phyloP scores from a whole-genome alignment of 805 yeast genomes.

The Scheffersomyces stipitis region DNA sequence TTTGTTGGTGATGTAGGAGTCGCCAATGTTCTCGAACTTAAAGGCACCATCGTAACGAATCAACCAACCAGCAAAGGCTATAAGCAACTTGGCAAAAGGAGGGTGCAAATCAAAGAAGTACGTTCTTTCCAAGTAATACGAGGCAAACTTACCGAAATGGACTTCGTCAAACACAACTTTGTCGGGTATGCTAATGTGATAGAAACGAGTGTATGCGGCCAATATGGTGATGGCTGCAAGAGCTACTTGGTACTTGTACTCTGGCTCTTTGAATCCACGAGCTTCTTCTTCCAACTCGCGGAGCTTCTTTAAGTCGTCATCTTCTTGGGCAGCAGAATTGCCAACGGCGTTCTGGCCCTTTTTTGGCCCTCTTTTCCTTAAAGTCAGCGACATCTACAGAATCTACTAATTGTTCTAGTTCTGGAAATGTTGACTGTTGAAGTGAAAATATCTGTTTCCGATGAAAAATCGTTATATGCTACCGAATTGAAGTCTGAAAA shows the following conservation, averaged over 20 bases:
- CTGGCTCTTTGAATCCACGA: conserved; percentile 23
- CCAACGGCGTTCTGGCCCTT: conserved; percentile 20
- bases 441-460: too few species aligned
- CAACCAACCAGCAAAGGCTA: conserved; percentile 86
- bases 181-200: conserved; percentile 59
- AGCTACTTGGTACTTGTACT: conserved; percentile 31
- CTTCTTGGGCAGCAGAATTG: conserved; percentile 4
- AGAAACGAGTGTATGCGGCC: conserved; percentile 58
- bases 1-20: conserved; percentile 69
- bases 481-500: too few species aligned
- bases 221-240: conserved; percentile 37
- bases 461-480: too few species aligned
- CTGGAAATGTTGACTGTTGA: too few species aligned
- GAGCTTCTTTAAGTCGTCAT: conserved; percentile 1
- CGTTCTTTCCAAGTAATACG: conserved; percentile 82
- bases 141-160: conserved; percentile 83
- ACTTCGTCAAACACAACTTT: conserved; percentile 87
- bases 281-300: conserved; percentile 1
- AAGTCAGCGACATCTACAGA: conserved; percentile 31
- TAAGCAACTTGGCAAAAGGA: conserved; percentile 91
- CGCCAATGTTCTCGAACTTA: conserved; percentile 89
- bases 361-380: conserved; percentile 21
- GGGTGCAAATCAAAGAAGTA: conserved; percentile 97
- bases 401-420: too few species aligned
- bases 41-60: conserved; percentile 90